Conservation (phyloP, 2,329 filamentous ascomycete genomes). For the Penicillium sp. region DNA sequence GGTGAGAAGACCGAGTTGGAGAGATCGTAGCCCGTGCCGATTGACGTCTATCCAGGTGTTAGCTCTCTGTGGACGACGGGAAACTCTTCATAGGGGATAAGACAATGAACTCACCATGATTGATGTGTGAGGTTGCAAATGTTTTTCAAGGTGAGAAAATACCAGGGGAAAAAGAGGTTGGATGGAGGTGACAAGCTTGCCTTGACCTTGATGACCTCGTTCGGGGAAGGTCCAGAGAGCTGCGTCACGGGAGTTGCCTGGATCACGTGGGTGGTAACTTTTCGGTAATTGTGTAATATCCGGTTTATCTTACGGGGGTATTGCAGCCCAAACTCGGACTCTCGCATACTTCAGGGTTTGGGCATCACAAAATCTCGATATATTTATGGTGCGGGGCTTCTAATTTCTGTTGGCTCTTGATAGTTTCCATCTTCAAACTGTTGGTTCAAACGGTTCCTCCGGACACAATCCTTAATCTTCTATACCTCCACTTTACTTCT, state of each 20-base stretch:
- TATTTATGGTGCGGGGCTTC: background rate
- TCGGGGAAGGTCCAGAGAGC: constrained; percentile 19
- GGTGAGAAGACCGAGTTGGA: constrained; percentile 99
- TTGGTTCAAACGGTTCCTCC: background rate
- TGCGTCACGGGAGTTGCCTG: constrained; percentile 37
- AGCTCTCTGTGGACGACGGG: constrained; percentile 3
- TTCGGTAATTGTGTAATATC: background rate
- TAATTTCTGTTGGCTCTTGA: background rate
- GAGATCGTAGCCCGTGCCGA: constrained; percentile 99
- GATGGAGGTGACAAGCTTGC: constrained; percentile 10
- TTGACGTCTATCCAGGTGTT: constrained; percentile 72
- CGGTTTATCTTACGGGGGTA: background rate
- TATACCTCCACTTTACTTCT: background rate
- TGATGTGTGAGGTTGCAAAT: background rate
- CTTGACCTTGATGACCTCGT: background rate
- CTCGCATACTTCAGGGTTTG: background rate
- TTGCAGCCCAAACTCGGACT: background rate
- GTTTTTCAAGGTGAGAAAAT: background rate
- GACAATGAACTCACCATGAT: constrained; percentile 17
- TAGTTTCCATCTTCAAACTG: background rate
- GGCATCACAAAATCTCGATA: background rate
- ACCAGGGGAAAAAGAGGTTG: background rate
- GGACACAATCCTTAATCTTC: background rate
- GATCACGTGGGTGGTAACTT: constrained; percentile 3
- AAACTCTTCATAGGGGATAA: background rate